phyloP scores from a whole-genome alignment of 257 asterid species.

The Fraxinus pennsylvanica region DNA sequence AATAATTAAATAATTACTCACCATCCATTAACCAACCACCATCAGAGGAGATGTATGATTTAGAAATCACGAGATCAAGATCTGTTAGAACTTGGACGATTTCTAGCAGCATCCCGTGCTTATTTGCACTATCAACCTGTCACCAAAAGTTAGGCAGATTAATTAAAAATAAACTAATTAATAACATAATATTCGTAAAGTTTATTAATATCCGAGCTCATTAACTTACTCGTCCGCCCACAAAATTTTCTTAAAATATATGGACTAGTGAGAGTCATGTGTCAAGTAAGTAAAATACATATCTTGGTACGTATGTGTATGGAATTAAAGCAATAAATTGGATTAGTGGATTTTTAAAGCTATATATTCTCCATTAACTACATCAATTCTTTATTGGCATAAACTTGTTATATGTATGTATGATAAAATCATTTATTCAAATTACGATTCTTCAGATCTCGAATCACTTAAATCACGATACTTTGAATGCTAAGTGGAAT shows the following conservation, averaged over 20 bases:
- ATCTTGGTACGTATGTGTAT: too few relatives aligned
- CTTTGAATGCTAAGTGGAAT: too few relatives aligned
- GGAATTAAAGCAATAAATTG: too few relatives aligned
- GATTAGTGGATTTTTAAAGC: too few relatives aligned
- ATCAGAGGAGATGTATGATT: constrained; percentile 87
- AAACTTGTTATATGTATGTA: too few relatives aligned
- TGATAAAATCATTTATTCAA: too few relatives aligned
- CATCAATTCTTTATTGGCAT: too few relatives aligned
- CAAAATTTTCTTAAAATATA: neutral
- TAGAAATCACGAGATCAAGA: constrained; percentile 76
- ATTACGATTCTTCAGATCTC: too few relatives aligned
- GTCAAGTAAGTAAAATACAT: neutral
- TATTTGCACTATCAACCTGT: constrained; percentile 90
- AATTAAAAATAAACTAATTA: neutral
- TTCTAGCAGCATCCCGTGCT: constrained; percentile 81
- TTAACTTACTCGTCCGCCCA: neutral
- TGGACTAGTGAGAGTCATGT: neutral
- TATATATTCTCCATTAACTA: too few relatives aligned
- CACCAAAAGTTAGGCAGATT: constrained; percentile 7
- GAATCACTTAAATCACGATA: too few relatives aligned
- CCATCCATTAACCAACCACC: constrained; percentile 99
- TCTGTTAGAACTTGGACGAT: constrained; percentile 95
- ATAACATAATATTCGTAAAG: constrained; percentile 25
- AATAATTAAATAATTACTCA: constrained; percentile 32
- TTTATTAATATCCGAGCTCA: neutral